phyloP scores from a whole-genome alignment of 23 red algal species.

The Gracilaria domingensis region DNA sequence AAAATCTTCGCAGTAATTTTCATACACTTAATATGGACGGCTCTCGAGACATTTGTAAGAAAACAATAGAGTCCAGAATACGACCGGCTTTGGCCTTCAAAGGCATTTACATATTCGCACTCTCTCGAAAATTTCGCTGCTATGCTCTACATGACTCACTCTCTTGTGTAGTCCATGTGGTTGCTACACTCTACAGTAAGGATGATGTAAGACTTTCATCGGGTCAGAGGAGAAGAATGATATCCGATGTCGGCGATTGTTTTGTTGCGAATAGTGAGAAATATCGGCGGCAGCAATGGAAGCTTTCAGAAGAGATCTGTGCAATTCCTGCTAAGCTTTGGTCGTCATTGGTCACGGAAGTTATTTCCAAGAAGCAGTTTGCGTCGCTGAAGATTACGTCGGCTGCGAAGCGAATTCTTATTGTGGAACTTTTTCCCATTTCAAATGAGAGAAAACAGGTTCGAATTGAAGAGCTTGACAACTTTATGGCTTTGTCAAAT shows the following conservation, averaged over 20 bases:
- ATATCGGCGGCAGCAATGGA: neutral
- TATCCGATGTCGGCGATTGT: neutral
- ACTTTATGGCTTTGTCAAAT: neutral
- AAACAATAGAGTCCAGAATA: conserved; percentile 12
- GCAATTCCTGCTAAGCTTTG: conserved; percentile 7
- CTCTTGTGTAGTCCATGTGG: neutral
- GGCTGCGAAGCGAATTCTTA: no score
- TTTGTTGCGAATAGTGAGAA: neutral
- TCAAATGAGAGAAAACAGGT: neutral
- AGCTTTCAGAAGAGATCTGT: neutral
- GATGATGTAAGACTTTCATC: neutral
- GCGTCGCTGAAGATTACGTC: neutral
- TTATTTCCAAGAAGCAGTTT: neutral
- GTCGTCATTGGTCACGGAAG: neutral
- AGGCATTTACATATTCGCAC: neutral
- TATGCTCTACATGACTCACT: neutral
- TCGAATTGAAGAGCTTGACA: neutral
- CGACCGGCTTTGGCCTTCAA: neutral
- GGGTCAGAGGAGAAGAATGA: neutral
- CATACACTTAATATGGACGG: neutral
- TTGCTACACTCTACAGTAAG: neutral
- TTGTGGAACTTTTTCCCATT: neutral
- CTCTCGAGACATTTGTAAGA: neutral
- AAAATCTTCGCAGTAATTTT: no score
- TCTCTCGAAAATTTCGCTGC: neutral